These are phyloP conservation scores for Wallemia mellicola DNA, from an alignment of 1,284 basidiomycete genomes.

Conservation along the genomic window DNA sequence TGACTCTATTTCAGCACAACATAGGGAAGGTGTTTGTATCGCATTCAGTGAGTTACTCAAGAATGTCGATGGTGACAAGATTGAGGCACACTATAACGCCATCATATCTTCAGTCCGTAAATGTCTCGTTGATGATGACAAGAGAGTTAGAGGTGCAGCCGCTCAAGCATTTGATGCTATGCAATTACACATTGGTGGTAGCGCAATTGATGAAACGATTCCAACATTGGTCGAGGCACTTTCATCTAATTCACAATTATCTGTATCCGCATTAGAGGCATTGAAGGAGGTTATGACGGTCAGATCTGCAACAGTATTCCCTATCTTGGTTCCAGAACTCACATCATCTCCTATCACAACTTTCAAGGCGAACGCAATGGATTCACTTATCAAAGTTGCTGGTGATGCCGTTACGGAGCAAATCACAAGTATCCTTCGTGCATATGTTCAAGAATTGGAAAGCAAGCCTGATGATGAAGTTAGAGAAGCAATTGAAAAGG, in stretches of 20 bases:
- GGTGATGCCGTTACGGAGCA: slow-evolving; percentile 63
- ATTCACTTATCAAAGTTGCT: slow-evolving; percentile 71
- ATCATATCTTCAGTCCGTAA: slow-evolving; percentile 60
- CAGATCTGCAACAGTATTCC: slow-evolving; percentile 79
- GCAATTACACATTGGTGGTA: slow-evolving; percentile 51
- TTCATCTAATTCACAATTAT: slow-evolving; percentile 58
- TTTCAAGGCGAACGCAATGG: slow-evolving; percentile 82
- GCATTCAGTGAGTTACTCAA: slow-evolving; percentile 70
- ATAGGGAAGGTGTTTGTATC: slow-evolving; percentile 56
- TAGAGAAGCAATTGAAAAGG: slow-evolving; percentile 36
- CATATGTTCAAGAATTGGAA: slow-evolving; percentile 38
- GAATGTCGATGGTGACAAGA: slow-evolving; percentile 52
- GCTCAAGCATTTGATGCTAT: slow-evolving; percentile 79
- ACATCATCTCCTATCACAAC: slow-evolving; percentile 68
- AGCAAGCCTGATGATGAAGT: slow-evolving; percentile 35
- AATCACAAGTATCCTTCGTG: slow-evolving; percentile 38
- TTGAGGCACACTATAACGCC: slow-evolving; percentile 67
- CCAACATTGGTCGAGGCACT: slow-evolving; percentile 81
- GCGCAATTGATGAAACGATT: slow-evolving; percentile 81
- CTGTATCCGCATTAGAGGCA: slow-evolving; percentile 80
- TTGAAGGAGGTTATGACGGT: slow-evolving; percentile 80
- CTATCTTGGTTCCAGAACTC: slow-evolving; percentile 80
- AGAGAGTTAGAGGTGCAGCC: slow-evolving; percentile 64
- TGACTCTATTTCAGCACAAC: background rate
- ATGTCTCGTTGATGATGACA: slow-evolving; percentile 64